Evolutionary conservation across 805 yeast genomes (phyloP).

Genomic region (Helenozyma rhizophorensis): DNA sequence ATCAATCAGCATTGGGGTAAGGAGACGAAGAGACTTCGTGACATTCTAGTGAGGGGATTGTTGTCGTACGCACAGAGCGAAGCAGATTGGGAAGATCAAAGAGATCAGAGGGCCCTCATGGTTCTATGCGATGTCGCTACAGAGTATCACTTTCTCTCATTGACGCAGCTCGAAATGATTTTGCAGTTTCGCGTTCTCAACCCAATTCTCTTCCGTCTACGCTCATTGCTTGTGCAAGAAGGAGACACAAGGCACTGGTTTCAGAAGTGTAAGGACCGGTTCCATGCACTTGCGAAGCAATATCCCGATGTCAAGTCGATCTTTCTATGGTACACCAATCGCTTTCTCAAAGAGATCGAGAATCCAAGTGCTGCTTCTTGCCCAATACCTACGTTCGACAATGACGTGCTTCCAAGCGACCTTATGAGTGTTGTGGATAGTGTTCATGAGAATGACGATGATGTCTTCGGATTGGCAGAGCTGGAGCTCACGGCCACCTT

Average conservation of each 20-base stretch:
- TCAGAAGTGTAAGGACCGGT: conserved; percentile 20
- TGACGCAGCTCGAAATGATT: conserved; percentile 14
- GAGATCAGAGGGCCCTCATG: neutral
- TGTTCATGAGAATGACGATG: conserved; percentile 5
- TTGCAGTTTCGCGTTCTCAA: conserved; percentile 36
- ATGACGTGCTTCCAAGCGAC: neutral
- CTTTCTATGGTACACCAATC: conserved; percentile 11
- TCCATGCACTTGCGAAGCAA: neutral
- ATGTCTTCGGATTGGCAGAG: conserved; percentile 37
- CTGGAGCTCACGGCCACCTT: conserved; percentile 45
- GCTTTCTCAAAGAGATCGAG: neutral
- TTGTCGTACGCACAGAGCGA: too few species aligned
- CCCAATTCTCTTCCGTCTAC: conserved; percentile 15
- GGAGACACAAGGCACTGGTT: conserved; percentile 17
- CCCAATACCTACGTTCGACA: conserved; percentile 4
- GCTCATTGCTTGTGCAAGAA: neutral
- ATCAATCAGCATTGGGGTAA: neutral
- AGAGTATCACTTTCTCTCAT: conserved; percentile 1
- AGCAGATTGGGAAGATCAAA: too few species aligned
- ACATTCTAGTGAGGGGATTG: too few species aligned
- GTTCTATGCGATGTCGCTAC: neutral
- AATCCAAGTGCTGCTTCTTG: too few species aligned
- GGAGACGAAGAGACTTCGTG: too few species aligned
- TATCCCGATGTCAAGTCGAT: neutral
- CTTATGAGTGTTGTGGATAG: neutral